Evolutionary conservation across 2,329 filamentous ascomycete species (phyloP), one percentile per base, ranked within the genome.

Genomic region (Calcarisporium arbuscula): DNA sequence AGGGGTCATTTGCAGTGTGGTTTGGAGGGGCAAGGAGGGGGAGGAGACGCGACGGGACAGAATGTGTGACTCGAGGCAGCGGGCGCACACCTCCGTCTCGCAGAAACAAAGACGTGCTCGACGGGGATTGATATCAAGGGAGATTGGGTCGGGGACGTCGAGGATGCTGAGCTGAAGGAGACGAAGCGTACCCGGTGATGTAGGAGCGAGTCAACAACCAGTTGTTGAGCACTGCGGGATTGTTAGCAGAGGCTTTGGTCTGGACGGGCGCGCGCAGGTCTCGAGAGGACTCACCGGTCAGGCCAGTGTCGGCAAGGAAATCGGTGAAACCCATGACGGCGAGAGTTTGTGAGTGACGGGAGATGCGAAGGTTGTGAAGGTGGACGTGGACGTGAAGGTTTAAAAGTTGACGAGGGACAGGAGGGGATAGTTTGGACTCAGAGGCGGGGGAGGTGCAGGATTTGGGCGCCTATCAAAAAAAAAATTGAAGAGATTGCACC

Each of bases 131-230:
- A n/a, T n/a, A n/a, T n/a, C n/a, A n/a, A n/a, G n/a, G n/a, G n/a
- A n/a, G n/a, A n/a, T n/a, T n/a, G n/a, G n/a, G n/a, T n/a, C n/a
- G n/a, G n/a, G n/a, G n/a, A n/a, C n/a, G n/a, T n/a, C n/a, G n/a
- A n/a, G 15, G 9, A 6, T 12, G 9, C 6, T 32, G 20, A 25
- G 18, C 7, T 8, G 15, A 21, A 23, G 28, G 20, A n/a, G 7
- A 10, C 6, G 20, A 11, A 22, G 29, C 83, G 61, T 80, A 88
- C 83, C 84, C 84, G 67, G 80, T 67, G 54, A 89, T 78, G 70
- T 89, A 89, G 65, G 78, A 84, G 56, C 80, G 77, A 54, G 79
- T 83, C 58, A 69, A 69, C 53, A 81, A 67, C 76, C 76, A 84
- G 67, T 65, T 72, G 69, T 85, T 78, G 47, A 84, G 72, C 49